phyloP scores from a whole-genome alignment of 1,139 yeast species.

The Blastobotrys serpentis region DNA sequence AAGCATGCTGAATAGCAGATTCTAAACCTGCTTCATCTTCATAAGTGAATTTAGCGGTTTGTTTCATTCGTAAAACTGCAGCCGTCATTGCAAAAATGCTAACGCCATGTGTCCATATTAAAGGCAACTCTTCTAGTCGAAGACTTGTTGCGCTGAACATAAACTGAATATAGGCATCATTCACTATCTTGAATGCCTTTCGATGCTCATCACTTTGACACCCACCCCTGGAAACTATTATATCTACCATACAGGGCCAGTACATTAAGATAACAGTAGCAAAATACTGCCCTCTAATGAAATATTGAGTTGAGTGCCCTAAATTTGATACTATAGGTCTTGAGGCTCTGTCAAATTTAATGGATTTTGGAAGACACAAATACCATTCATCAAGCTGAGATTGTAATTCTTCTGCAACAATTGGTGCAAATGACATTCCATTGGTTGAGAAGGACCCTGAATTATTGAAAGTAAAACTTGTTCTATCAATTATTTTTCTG shows the following conservation, averaged over 20 bases:
- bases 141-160: conserved; percentile 11
- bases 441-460: not conserved
- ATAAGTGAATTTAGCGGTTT: conserved; percentile 1
- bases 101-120: conserved; percentile 16
- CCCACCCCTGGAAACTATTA: conserved; percentile 8
- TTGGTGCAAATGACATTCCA: conserved; percentile 14
- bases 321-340: not conserved
- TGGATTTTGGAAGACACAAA: conserved; percentile 12
- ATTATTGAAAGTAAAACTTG: conserved; percentile 11
- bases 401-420: conserved; percentile 16
- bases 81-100: conserved; percentile 17
- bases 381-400: conserved; percentile 16
- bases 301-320: conserved; percentile 8
- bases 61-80: conserved; percentile 8
- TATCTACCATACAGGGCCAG: conserved; percentile 16
- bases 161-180: conserved; percentile 14
- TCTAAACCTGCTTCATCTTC: conserved; percentile 9
- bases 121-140: conserved; percentile 12
- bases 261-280: conserved; percentile 15
- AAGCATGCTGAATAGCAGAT: conserved; percentile 10
- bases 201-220: conserved; percentile 2
- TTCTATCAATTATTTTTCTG: conserved; percentile 13
- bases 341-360: conserved; percentile 11
- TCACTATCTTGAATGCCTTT: conserved; percentile 11
- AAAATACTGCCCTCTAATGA: conserved; percentile 14